These are phyloP conservation scores for Chaetomidium leptoderma DNA, from an alignment of 495 filamentous ascomycete genomes.

Conservation along the genomic window DNA sequence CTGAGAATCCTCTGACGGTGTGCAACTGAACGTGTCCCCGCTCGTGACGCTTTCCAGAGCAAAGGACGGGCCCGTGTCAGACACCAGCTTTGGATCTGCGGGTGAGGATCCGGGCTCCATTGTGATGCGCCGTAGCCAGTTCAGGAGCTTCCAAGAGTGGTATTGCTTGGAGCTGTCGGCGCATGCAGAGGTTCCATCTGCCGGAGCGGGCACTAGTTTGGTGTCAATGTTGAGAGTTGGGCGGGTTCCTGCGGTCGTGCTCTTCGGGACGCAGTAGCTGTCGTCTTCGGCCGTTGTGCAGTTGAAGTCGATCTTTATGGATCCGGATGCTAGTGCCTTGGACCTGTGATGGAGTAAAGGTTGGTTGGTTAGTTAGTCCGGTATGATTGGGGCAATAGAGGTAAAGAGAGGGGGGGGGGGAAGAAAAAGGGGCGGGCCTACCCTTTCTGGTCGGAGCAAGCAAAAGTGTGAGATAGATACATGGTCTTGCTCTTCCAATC, in stretches of 20 bases:
- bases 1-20: slow-evolving; percentile 19
- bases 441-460: slow-evolving; percentile 36
- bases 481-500: slow-evolving; percentile 39
- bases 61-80: slow-evolving; percentile 38
- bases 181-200: slow-evolving; percentile 23
- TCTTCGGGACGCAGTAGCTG: slow-evolving; percentile 28
- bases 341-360: slow-evolving; percentile 24
- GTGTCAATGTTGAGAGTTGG: slow-evolving; percentile 27
- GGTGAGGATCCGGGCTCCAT: slow-evolving; percentile 26
- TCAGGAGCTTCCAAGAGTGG: slow-evolving; percentile 38
- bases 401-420: no score
- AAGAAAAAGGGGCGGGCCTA: slow-evolving; percentile 16
- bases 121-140: slow-evolving; percentile 33
- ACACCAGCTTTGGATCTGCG: neutral
- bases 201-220: slow-evolving; percentile 8
- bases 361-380: slow-evolving; percentile 6
- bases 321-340: slow-evolving; percentile 34
- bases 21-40: slow-evolving; percentile 29
- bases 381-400: rapidly evolving
- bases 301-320: slow-evolving; percentile 29
- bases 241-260: slow-evolving; percentile 9
- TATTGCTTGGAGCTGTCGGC: slow-evolving; percentile 25
- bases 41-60: slow-evolving; percentile 30
- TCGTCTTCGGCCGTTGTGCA: slow-evolving; percentile 28
- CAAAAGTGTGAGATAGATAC: slow-evolving; percentile 38